phyloP scores from a whole-genome alignment of 2,329 filamentous ascomycete species.

The Hypoxylon sp. region DNA sequence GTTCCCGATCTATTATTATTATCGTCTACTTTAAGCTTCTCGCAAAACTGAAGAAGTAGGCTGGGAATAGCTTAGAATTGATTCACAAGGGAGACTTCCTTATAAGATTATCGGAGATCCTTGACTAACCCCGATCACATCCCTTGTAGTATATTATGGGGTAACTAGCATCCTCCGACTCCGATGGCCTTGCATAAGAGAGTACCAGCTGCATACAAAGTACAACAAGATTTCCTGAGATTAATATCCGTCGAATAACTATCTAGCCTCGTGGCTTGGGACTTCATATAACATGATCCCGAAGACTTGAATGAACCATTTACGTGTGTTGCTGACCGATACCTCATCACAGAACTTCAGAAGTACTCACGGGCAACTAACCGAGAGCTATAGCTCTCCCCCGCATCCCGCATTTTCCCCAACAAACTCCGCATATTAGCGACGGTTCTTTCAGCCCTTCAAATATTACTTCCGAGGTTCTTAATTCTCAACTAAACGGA shows the following conservation, averaged over 20 bases:
- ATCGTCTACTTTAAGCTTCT: slow-evolving; percentile 4
- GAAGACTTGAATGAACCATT: background rate
- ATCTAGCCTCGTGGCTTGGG: too few relatives aligned
- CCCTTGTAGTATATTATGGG: background rate
- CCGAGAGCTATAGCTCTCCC: slow-evolving; percentile 5
- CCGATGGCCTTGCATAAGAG: background rate
- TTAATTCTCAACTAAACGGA: background rate
- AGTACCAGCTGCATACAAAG: background rate
- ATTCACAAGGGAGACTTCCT: background rate
- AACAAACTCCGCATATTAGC: slow-evolving; percentile 39
- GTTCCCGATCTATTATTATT: slow-evolving; percentile 57
- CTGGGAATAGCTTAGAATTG: slow-evolving; percentile 5
- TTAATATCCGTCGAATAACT: too few relatives aligned
- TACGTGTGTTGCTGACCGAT: background rate
- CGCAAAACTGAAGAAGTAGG: slow-evolving; percentile 2
- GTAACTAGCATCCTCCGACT: background rate
- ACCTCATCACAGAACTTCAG: background rate
- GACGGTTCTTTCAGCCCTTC: slow-evolving; percentile 6
- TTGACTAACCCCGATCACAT: slow-evolving; percentile 6
- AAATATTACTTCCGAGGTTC: slow-evolving; percentile 11
- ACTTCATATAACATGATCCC: too few relatives aligned
- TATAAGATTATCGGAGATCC: background rate
- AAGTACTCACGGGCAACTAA: background rate
- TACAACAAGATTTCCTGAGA: too few relatives aligned
- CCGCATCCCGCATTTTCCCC: slow-evolving; percentile 44